Percentiles rank a stretch among this genome's conserved stretches.
These are phyloP conservation scores for Raffaelea ambrosiae DNA, from an alignment of 2,329 filamentous ascomycete species.

Conservation along the genomic window DNA sequence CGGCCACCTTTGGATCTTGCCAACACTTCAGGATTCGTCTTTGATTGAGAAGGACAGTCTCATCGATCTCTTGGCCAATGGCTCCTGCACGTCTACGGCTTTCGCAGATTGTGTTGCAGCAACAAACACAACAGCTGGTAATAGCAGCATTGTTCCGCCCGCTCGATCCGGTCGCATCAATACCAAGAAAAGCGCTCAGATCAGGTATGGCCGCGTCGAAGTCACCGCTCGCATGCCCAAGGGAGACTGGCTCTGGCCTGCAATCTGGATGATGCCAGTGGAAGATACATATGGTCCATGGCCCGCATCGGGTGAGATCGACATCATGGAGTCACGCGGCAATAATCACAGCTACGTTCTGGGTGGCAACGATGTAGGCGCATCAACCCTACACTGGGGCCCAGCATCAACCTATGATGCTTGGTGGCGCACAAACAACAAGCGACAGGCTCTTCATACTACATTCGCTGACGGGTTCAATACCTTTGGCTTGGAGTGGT, in stretches of 20 bases:
- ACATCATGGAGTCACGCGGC: conserved; percentile 71
- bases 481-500: conserved; percentile 79
- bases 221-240: conserved; percentile 66
- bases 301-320: conserved; percentile 76
- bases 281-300: conserved; percentile 65
- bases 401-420: conserved; percentile 63
- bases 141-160: conserved; percentile 68
- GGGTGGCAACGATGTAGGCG: conserved; percentile 74
- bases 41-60: conserved; percentile 58
- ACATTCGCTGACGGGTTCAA: conserved; percentile 64
- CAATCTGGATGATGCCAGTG: conserved; percentile 83
- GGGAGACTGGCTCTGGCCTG: conserved; percentile 85
- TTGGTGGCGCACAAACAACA: conserved; percentile 78
- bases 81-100: conserved; percentile 57
- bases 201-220: conserved; percentile 76
- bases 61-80: conserved; percentile 58
- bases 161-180: conserved; percentile 71
- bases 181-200: conserved; percentile 59
- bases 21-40: conserved; percentile 63
- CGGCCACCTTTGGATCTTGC: conserved; percentile 64
- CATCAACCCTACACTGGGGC: conserved; percentile 76
- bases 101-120: conserved; percentile 55
- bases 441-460: conserved; percentile 64
- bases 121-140: conserved; percentile 63
- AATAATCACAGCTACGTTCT: conserved; percentile 71